phyloP scores from a whole-genome alignment of 2,329 filamentous ascomycete species.

The Penicillium verrucosum region DNA sequence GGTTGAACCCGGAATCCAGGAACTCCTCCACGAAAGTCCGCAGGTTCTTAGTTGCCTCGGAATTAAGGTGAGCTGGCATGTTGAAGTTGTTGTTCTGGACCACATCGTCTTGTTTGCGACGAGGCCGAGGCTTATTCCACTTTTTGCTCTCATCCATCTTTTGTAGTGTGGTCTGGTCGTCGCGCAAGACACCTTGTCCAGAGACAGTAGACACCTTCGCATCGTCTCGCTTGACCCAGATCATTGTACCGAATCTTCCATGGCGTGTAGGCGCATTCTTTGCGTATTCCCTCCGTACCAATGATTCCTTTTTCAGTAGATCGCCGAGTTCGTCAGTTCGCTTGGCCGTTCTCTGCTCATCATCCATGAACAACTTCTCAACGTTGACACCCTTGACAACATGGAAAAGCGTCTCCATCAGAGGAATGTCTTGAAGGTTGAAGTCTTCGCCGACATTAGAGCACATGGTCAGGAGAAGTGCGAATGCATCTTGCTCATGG shows the following conservation, averaged over 20 bases:
- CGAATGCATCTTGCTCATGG: slow-evolving; percentile 84
- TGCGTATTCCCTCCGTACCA: slow-evolving; percentile 74
- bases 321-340: slow-evolving; percentile 70
- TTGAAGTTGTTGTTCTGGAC: slow-evolving; percentile 69
- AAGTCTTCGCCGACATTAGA: slow-evolving; percentile 96
- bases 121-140: slow-evolving; percentile 74
- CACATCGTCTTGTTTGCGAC: slow-evolving; percentile 60
- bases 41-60: slow-evolving; percentile 71
- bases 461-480: slow-evolving; percentile 77
- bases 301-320: slow-evolving; percentile 76
- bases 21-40: slow-evolving; percentile 87
- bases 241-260: slow-evolving; percentile 93
- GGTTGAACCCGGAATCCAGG: slow-evolving; percentile 92
- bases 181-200: slow-evolving; percentile 78
- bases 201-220: slow-evolving; percentile 81
- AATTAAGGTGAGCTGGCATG: slow-evolving; percentile 65
- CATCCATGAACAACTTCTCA: slow-evolving; percentile 79
- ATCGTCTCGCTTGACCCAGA: slow-evolving; percentile 88
- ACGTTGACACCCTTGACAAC: slow-evolving; percentile 85
- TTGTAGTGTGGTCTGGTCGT: slow-evolving; percentile 68
- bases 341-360: slow-evolving; percentile 65
- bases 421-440: slow-evolving; percentile 77
- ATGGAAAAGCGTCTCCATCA: slow-evolving; percentile 91
- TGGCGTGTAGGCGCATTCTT: slow-evolving; percentile 80
- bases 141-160: slow-evolving; percentile 92